Conservation (phyloP, 164 flowering plant genomes). For the Saururus chinensis region DNA sequence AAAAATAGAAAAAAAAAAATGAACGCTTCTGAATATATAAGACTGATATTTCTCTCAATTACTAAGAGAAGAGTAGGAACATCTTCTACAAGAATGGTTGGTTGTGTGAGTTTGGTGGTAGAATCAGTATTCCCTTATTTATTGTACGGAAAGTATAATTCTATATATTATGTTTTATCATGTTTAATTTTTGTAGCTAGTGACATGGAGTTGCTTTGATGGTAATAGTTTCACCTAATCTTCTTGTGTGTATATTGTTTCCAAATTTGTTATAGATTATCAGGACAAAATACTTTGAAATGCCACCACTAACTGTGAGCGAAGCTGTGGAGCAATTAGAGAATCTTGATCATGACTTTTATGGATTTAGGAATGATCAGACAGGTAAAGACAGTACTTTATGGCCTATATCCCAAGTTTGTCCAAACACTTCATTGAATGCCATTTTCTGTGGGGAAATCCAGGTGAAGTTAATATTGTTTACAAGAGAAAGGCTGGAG, state of each 20-base stretch:
- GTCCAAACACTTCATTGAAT: not conserved
- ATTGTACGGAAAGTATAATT: no score
- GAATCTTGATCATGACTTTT: slow-evolving; percentile 82
- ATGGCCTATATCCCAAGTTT: not conserved
- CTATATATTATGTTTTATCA: no score
- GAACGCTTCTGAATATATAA: no score
- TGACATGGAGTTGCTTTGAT: no score
- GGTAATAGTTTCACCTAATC: no score
- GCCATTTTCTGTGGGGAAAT: not conserved
- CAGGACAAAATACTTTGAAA: slow-evolving; percentile 84
- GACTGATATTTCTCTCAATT: no score
- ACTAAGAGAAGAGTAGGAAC: no score
- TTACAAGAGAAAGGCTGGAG: slow-evolving; percentile 83
- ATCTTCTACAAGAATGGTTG: no score
- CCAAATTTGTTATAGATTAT: slow-evolving; percentile 46
- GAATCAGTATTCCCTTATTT: no score
- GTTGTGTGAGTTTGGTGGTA: no score
- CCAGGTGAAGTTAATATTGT: slow-evolving; percentile 81
- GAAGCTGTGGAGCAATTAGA: slow-evolving; percentile 91
- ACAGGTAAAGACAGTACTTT: slow-evolving; percentile 39
- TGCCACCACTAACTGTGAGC: slow-evolving; percentile 77
- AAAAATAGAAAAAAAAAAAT: no score
- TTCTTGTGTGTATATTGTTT: not conserved
- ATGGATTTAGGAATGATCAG: slow-evolving; percentile 82
- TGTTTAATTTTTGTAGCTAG: no score